phyloP scores from a whole-genome alignment of 2,329 filamentous ascomycete genomes.

The Penicillium occitanis region DNA sequence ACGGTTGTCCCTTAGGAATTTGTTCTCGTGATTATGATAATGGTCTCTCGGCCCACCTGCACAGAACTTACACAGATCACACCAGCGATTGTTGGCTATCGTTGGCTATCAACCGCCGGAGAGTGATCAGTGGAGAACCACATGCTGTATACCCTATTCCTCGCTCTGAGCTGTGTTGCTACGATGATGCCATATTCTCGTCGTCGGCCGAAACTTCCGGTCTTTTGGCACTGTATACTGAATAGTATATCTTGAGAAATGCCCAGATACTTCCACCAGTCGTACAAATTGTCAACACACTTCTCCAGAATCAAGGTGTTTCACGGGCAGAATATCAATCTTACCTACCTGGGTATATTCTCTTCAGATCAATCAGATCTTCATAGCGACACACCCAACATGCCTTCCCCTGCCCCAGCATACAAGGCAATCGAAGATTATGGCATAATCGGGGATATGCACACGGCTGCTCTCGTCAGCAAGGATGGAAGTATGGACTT shows the following conservation, averaged over 20 bases:
- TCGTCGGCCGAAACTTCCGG: slow-evolving; percentile 19
- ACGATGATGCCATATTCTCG: slow-evolving; percentile 22
- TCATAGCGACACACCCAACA: not conserved
- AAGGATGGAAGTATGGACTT: slow-evolving; percentile 73
- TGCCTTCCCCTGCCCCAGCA: slow-evolving; percentile 8
- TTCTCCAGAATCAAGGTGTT: not conserved
- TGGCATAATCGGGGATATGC: slow-evolving; percentile 78
- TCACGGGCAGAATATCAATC: not conserved
- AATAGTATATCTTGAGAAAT: not conserved
- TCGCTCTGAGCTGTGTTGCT: slow-evolving; percentile 10
- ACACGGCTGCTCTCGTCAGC: slow-evolving; percentile 72
- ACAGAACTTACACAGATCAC: not conserved
- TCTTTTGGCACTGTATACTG: not conserved
- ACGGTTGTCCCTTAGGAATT: slow-evolving; percentile 9
- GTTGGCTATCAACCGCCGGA: slow-evolving; percentile 8
- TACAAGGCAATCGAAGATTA: slow-evolving; percentile 66
- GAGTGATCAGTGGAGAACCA: slow-evolving; percentile 6
- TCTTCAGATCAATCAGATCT: not conserved
- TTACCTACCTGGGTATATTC: not conserved
- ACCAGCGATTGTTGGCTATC: slow-evolving; percentile 13
- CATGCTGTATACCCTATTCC: not conserved
- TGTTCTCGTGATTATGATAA: not conserved
- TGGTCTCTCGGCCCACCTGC: not conserved
- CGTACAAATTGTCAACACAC: not conserved
- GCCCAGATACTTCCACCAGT: not conserved